Conservation (phyloP, 345 rosid species). For the Ricinus communis region DNA sequence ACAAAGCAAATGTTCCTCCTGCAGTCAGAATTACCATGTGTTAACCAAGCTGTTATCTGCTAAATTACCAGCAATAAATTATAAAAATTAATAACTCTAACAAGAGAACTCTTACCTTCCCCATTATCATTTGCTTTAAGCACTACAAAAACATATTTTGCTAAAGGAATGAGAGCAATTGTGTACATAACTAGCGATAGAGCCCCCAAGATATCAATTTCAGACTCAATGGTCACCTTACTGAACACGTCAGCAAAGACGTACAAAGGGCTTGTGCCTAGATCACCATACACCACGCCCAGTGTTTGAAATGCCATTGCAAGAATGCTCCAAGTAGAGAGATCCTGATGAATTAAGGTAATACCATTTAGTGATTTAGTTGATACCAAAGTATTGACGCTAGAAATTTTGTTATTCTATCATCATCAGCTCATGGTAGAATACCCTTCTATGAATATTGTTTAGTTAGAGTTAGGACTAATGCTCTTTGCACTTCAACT, state of each 20-base stretch:
- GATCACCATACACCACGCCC: conserved; percentile 96
- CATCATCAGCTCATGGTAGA: not conserved
- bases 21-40: conserved; percentile 28
- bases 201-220: conserved; percentile 90
- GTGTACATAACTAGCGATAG: conserved; percentile 91
- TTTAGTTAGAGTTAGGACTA: not conserved
- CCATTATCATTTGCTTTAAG: conserved; percentile 97
- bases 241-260: conserved; percentile 92
- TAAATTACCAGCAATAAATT: not conserved
- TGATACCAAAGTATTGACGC: not conserved
- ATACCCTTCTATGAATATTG: not conserved
- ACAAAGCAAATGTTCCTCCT: conserved; percentile 98
- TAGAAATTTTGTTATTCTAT: not conserved
- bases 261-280: conserved; percentile 97
- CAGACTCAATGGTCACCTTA: conserved; percentile 73
- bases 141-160: conserved; percentile 88
- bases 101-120: conserved; percentile 52
- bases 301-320: conserved; percentile 94
- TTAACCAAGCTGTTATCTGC: conserved; percentile 14
- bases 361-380: conserved; percentile 19
- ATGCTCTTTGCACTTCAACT: conserved; percentile 5
- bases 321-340: conserved; percentile 59
- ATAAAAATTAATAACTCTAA: not conserved
- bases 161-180: conserved; percentile 81
- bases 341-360: conserved; percentile 52